Base-by-base conservation (phyloP, 2,329 filamentous ascomycete genomes). In the Clarireedia homoeocarpa region DNA sequence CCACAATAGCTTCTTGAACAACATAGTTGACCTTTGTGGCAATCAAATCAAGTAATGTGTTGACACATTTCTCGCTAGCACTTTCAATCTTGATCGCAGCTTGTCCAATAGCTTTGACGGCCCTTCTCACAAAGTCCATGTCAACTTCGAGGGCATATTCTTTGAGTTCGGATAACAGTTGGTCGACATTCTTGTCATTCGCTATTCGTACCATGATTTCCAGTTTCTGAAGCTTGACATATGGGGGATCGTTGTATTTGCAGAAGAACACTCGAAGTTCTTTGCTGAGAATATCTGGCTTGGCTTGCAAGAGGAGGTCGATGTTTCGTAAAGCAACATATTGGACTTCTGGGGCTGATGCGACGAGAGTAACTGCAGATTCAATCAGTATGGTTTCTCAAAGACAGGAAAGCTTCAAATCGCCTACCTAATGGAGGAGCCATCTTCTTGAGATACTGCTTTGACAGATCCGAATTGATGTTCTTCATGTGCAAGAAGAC, bases 201-300 rank as follows among this genome's bases (percentile, higher is more conserved):
- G 92, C 90, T 84, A 99, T 97, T 71, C 94, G 86, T 48, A 99
- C 92, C 94, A 99, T 97, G 61, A 97, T 97, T 70, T 99, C 94
- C 50, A 99, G 82, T 70, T 99, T 99, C 70, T 96, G 88, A 58
- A 99, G 84, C 73, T 99, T 99, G 66, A 99, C 85, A 70, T 99
- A 99, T 23, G 91, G 91, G 1, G 94, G 92, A 65, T 99, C 94
- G 70, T 97, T 97, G 76, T 99, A 99, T 75, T 99, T 99, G 85
- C 94, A 99, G 76, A 99, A 99, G 76, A 99, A 99, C 7, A 99
- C 94, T 46, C 94, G 84, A 67, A 99, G 84, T 72, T 99, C 94
- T 72, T 97, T 97, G 78, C 89, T 95, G 9, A 99, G 79, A 55
- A 99, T 96, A 64, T 96, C 91, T 10, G 94, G 91, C 71, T 96